These are phyloP conservation scores for Pseudopediastrum boryanum DNA, from an alignment of 139 green algal species.

Conservation along the genomic window DNA sequence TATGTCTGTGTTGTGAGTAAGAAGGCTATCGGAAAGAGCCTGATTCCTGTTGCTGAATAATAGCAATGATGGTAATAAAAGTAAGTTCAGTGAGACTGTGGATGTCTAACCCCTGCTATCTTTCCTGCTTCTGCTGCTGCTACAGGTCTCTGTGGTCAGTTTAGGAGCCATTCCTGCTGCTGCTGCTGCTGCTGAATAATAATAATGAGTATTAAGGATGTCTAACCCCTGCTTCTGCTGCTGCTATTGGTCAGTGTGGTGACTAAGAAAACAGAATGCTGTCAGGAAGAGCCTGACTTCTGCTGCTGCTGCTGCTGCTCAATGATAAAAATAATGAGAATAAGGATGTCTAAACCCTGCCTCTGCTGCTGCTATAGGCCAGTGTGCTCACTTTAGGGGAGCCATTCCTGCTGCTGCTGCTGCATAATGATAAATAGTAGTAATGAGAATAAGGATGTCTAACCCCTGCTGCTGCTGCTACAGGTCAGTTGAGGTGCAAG, in stretches of 20 bases:
- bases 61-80: background rate
- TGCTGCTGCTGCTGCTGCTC: background rate
- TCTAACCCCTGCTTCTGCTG: background rate
- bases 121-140: background rate
- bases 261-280: conserved; percentile 10
- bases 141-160: background rate
- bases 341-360: background rate
- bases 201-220: background rate
- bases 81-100: background rate
- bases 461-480: background rate
- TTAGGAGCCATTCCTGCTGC: background rate
- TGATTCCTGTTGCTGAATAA: no score
- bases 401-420: background rate
- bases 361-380: background rate
- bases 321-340: background rate
- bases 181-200: background rate
- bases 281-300: background rate
- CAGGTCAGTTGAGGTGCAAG: background rate
- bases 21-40: no score
- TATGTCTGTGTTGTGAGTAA: no score
- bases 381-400: background rate
- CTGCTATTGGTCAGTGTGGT: background rate
- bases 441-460: background rate
- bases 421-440: background rate
- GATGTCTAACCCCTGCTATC: background rate